Evolutionary conservation across 768 basidiomycete species (phyloP), one percentile per base, ranked within the genome.

Genomic region (Trametes meyenii): DNA sequence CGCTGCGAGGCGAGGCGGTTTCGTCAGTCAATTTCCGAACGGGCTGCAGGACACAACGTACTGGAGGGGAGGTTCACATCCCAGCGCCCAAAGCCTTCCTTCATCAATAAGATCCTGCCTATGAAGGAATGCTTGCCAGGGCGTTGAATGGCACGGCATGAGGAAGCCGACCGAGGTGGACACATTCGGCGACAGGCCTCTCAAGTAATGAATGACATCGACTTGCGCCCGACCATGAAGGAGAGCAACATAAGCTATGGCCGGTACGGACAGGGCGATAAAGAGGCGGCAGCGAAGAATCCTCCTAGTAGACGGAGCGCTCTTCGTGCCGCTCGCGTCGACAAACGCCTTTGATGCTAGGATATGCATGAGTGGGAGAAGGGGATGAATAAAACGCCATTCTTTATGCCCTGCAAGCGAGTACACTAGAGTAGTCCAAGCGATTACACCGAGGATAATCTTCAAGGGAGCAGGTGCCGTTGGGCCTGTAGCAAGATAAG

Each of bases 141-240:
- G 96, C 1, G 92, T 93, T 21, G 96, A 97, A 75, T 99, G 96
- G 65, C 97, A 99, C 11, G 97, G 96, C 92, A 94, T 96, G 21
- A 98, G 75, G 68, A 94, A 87, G 0, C 92, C 94, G 21, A 96
- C 75, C 19, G 82, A 78, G 5, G 66, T 64, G 24, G 89, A 75
- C 19, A 86, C 77, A 8, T 77, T 69, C 5, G 73, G 64, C 1
- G 87, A 79, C 45, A 90, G 75, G 23, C 73, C 69, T 33, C 85
- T 82, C 46, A 97, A 76, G 71, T 85, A 88, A 13, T 84, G 79
- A 71, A 92, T 81, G 26, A 94, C 90, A 45, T 78, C 78, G 57
- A 95, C 84, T 62, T 96, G 95, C 8, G 86, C 94, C 44, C 83
- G 81, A 55, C 86, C 87, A 71, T 98, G 96, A 68, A 88, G 83